phyloP scores from a whole-genome alignment of 1,139 yeast genomes.

The Saccharomycopsis phalli region DNA sequence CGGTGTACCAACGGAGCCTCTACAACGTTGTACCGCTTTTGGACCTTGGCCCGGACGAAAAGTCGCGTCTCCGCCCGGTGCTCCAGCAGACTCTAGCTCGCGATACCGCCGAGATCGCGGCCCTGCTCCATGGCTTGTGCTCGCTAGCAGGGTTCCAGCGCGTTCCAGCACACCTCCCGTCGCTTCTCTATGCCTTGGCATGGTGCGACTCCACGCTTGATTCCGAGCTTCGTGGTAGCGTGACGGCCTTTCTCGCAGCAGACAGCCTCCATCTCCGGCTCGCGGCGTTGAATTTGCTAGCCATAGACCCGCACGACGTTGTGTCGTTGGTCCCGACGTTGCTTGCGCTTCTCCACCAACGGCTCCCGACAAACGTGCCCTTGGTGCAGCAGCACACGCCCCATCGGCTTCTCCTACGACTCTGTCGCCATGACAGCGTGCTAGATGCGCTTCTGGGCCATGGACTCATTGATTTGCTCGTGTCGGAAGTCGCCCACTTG shows the following conservation, averaged over 20 bases:
- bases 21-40: too few relatives aligned
- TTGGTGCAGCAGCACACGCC: slow-evolving; percentile 6
- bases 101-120: too few relatives aligned
- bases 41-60: too few relatives aligned
- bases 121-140: too few relatives aligned
- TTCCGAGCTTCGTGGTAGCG: slow-evolving; percentile 3
- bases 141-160: slow-evolving; percentile 4
- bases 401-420: slow-evolving; percentile 3
- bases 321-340: neutral
- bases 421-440: slow-evolving; percentile 3
- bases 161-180: slow-evolving; percentile 7
- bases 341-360: neutral
- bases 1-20: too few relatives aligned
- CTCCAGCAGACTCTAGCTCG: too few relatives aligned
- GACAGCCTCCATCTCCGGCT: slow-evolving; percentile 9
- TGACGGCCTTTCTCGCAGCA: slow-evolving; percentile 10
- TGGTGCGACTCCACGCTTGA: neutral
- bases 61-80: too few relatives aligned
- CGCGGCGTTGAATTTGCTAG: slow-evolving; percentile 11
- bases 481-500: slow-evolving; percentile 3
- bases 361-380: slow-evolving; percentile 12
- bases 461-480: neutral
- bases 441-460: neutral
- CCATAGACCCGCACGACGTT: neutral
- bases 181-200: slow-evolving; percentile 10